Conservation (phyloP, 2,329 filamentous ascomycete species). For the Monilinia polystroma region DNA sequence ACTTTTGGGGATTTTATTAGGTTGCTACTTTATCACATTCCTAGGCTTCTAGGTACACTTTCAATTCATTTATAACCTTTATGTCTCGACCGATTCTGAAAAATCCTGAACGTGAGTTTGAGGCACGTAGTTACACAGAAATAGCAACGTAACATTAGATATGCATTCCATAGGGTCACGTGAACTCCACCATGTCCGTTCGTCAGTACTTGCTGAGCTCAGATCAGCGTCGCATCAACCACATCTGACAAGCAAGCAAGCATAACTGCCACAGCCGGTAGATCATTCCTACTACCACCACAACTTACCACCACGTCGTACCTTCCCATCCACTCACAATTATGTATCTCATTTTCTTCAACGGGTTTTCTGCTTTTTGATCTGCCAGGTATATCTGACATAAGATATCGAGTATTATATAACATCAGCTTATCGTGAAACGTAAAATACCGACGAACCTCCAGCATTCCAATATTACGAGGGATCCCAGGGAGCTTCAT, state of each 20-base stretch:
- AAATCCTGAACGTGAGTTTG: background rate
- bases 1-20: background rate
- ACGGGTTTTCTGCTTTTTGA: too few relatives aligned
- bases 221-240: background rate
- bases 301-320: background rate
- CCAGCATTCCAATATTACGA: background rate
- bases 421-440: slow-evolving; percentile 2
- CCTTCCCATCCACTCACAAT: too few relatives aligned
- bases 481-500: background rate
- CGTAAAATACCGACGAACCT: background rate
- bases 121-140: background rate
- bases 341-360: background rate
- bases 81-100: background rate
- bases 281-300: background rate
- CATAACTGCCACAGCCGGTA: background rate
- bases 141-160: background rate
- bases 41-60: background rate
- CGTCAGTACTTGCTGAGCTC: background rate
- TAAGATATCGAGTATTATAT: background rate
- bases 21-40: background rate
- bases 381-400: background rate
- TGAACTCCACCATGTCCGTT: background rate
- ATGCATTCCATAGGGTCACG: background rate
- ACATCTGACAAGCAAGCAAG: background rate
- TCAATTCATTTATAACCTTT: background rate